Base-by-base conservation (phyloP, 2,329 filamentous ascomycete species). In the Nannizziopsis arthrosporioides region DNA sequence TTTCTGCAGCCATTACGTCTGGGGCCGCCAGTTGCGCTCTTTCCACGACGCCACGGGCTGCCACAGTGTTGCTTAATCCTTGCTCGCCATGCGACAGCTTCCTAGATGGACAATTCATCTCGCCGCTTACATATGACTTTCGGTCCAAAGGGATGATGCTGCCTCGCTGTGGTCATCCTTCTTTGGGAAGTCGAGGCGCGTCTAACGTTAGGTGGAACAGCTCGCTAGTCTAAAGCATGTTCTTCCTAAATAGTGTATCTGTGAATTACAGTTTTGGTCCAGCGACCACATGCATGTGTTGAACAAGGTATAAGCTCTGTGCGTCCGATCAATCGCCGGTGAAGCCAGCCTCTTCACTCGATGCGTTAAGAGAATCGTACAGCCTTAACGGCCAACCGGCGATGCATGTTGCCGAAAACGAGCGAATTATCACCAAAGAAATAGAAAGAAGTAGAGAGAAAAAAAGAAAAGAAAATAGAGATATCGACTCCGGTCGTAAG, bases 11-110 rank as follows among this genome's bases (percentile, higher is more conserved):
- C n/a, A 17, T 15, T 11, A 41, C 30, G 19, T 32, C 31, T 39
- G 22, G 32, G 12, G 9, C 32, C 34, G 40, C 19, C 37, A 37
- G 22, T 27, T 34, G 44, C 35, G 39, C 12, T 47, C 32, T 31
- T 41, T 30, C 22, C 14, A 17, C 38, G 22, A 35, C 46, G 40
- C 40, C 46, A 39, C 39, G 46, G n/a, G 40, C 39, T 48, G 30
- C 27, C 12, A 18, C 17, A n/a, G 12, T 9, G 22, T 27, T 18
- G 31, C 19, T n/a, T 38, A 39, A 48, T 44, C 46, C 46, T 48
- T 48, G 46, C 22, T 30, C 43, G 46, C 46, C 46, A 48, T 48
- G 46, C 46, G 46, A 44, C 46, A 19, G 32, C 46, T 9, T 38
- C 39, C 46, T 48, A 38, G 38, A 48, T 32, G 19, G 30, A 31